Evolutionary conservation across 2,329 filamentous ascomycete genomes (phyloP).

Genomic region (Truncatella angustata): DNA sequence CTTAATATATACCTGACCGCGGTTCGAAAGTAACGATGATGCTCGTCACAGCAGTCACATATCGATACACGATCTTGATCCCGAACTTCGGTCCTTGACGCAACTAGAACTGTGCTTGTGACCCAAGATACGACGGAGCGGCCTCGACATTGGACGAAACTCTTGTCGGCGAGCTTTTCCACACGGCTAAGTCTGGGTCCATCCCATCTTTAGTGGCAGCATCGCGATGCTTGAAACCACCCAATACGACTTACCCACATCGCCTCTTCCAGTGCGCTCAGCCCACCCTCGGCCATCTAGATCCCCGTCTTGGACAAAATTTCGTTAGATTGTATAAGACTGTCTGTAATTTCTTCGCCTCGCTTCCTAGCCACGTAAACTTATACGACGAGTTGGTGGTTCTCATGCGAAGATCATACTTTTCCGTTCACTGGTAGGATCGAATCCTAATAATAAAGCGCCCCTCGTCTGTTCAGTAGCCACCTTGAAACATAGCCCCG

Average conservation of each 20-base stretch:
- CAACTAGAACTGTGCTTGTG: not conserved
- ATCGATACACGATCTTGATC: not conserved
- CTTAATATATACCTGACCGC: constrained; percentile 4
- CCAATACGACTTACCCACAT: constrained; percentile 4
- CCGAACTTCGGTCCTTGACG: not conserved
- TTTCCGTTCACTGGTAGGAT: not conserved
- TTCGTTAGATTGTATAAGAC: not conserved
- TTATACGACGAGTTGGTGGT: not conserved
- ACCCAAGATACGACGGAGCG: not conserved
- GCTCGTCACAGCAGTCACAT: not conserved
- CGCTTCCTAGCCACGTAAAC: not conserved
- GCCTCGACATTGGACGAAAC: not conserved
- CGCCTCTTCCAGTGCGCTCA: not conserved
- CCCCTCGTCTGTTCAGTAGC: not conserved
- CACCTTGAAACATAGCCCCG: constrained; percentile 2
- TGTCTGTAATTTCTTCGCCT: not conserved
- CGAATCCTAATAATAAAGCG: not conserved
- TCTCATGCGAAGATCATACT: not conserved
- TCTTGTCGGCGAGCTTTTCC: not conserved
- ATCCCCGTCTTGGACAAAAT: not conserved
- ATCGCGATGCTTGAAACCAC: constrained; percentile 6
- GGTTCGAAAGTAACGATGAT: not conserved
- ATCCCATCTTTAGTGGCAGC: not conserved
- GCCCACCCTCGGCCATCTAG: not conserved
- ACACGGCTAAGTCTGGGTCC: constrained; percentile 3